Conservation (phyloP, 345 rosid genomes). For the Eutrema yunnanense region DNA sequence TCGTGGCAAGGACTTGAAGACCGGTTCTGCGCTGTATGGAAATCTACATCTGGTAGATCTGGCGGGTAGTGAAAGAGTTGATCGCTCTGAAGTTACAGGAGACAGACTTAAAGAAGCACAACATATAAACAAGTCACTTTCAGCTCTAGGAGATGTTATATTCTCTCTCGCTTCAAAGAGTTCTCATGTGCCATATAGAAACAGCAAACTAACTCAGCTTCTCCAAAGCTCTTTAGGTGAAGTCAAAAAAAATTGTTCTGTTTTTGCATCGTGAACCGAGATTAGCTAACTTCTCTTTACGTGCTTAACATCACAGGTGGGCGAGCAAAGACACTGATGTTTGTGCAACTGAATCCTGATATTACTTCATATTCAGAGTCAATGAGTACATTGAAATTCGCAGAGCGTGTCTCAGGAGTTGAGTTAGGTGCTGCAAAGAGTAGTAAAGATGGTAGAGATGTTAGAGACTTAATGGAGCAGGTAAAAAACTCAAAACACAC, state of each 20-base stretch:
- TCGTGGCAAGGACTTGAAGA: slow-evolving; percentile 55
- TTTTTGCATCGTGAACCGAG: neutral
- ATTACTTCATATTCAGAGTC: slow-evolving; percentile 67
- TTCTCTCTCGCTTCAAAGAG: slow-evolving; percentile 85
- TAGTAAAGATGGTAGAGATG: slow-evolving; percentile 75
- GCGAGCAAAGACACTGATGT: slow-evolving; percentile 80
- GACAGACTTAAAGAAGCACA: slow-evolving; percentile 89
- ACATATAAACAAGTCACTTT: slow-evolving; percentile 86
- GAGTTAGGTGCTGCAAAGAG: slow-evolving; percentile 79
- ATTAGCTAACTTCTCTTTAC: neutral
- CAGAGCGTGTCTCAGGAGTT: slow-evolving; percentile 77
- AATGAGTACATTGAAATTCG: slow-evolving; percentile 84
- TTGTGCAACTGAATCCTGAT: slow-evolving; percentile 91
- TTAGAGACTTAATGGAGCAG: slow-evolving; percentile 80
- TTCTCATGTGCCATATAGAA: slow-evolving; percentile 83
- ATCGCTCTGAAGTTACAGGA: slow-evolving; percentile 92
- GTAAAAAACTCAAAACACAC: slow-evolving; percentile 23
- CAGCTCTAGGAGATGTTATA: slow-evolving; percentile 91
- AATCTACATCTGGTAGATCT: slow-evolving; percentile 92
- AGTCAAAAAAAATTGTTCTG: slow-evolving; percentile 5
- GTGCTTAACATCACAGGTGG: slow-evolving; percentile 52
- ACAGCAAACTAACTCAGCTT: slow-evolving; percentile 96
- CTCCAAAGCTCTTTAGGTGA: slow-evolving; percentile 80
- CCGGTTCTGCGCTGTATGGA: slow-evolving; percentile 59
- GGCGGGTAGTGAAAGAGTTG: slow-evolving; percentile 95